phyloP scores from a whole-genome alignment of 768 basidiomycete genomes.

The Pulveroboletus ravenelii region DNA sequence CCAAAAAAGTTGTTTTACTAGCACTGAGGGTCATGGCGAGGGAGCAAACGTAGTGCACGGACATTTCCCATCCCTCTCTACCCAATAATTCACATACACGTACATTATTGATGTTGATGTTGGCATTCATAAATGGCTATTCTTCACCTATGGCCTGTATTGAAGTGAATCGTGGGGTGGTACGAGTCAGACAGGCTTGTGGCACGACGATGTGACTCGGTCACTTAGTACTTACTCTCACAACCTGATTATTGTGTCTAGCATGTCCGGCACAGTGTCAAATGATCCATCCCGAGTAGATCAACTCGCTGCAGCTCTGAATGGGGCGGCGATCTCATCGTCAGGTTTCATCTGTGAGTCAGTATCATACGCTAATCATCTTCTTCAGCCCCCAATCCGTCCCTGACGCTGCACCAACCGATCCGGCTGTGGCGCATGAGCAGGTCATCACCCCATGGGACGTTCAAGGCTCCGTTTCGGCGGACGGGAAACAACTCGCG shows the following conservation, averaged over 20 bases:
- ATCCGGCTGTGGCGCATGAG: constrained; percentile 35
- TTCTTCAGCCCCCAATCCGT: constrained; percentile 11
- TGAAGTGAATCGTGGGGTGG: too few species aligned
- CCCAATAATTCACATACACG: constrained; percentile 24
- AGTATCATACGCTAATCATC: background rate
- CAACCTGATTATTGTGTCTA: background rate
- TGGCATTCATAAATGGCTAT: constrained; percentile 11
- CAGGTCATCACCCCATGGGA: constrained; percentile 98
- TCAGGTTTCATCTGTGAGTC: constrained; percentile 18
- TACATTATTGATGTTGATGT: constrained; percentile 23
- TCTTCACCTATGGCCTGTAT: background rate
- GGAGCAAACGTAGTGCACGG: constrained; percentile 37
- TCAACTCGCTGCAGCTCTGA: constrained; percentile 24
- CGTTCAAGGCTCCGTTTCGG: constrained; percentile 85
- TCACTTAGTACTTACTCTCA: background rate
- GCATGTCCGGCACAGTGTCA: constrained; percentile 22
- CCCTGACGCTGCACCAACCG: constrained; percentile 23
- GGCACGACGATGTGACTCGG: constrained; percentile 1
- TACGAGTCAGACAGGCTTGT: background rate
- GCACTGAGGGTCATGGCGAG: constrained; percentile 27
- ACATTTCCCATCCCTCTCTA: constrained; percentile 30
- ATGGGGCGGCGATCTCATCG: constrained; percentile 27
- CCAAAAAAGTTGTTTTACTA: constrained; percentile 18
- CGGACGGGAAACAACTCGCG: constrained; percentile 84
- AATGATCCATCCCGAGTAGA: constrained; percentile 26